These are phyloP conservation scores for Apocynum venetum DNA, from an alignment of 257 asterid genomes.

Conservation along the genomic window DNA sequence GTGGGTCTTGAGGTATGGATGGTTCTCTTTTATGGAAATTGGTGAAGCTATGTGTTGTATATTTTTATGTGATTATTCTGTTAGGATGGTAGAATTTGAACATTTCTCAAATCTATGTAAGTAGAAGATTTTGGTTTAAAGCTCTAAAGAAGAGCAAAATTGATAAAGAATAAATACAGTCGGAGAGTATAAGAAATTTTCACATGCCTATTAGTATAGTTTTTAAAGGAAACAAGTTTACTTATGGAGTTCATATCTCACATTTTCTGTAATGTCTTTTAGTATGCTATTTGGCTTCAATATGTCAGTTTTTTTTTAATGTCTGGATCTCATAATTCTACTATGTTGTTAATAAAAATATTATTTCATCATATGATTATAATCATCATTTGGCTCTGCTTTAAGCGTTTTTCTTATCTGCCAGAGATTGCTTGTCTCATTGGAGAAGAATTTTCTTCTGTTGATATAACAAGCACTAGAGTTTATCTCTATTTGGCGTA, in stretches of 20 bases:
- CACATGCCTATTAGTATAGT: neutral
- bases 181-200: neutral
- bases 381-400: neutral
- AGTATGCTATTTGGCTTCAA: neutral
- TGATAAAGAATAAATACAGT: neutral
- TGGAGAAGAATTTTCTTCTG: neutral
- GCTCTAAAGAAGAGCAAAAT: neutral
- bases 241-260: neutral
- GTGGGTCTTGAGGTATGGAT: slow-evolving; percentile 56
- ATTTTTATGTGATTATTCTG: neutral
- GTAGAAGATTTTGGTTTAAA: neutral
- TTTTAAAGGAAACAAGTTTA: neutral
- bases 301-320: neutral
- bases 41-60: neutral
- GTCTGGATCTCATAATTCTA: neutral
- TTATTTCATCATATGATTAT: neutral
- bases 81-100: neutral
- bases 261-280: neutral
- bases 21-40: neutral
- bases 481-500: neutral
- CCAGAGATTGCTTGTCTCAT: neutral
- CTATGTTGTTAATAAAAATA: neutral
- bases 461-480: neutral
- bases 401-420: neutral
- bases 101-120: neutral